phyloP scores from a whole-genome alignment of 2,329 filamentous ascomycete genomes.

The Exophiala sp. region DNA sequence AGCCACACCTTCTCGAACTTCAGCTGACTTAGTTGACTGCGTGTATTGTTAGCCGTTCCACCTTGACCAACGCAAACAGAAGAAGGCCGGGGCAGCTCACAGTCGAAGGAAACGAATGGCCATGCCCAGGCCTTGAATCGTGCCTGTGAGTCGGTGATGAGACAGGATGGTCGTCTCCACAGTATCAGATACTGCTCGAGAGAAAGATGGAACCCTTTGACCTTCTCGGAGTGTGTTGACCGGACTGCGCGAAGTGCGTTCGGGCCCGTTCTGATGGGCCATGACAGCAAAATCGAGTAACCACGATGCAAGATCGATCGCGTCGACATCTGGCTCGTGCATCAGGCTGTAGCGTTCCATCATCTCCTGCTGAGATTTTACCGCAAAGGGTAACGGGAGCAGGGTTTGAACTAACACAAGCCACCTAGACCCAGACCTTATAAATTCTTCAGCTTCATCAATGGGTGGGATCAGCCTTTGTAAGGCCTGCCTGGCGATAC shows the following conservation, averaged over 20 bases:
- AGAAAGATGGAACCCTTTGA: constrained; percentile 7
- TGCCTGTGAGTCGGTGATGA: constrained; percentile 33
- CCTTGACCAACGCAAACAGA: neutral
- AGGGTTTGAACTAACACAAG: constrained; percentile 6
- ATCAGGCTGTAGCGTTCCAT: constrained; percentile 12
- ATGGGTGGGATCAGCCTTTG: constrained; percentile 14
- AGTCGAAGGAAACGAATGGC: constrained; percentile 35
- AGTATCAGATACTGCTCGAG: constrained; percentile 9
- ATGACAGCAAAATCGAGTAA: constrained; percentile 16
- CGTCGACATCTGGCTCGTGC: constrained; percentile 8
- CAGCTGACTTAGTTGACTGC: constrained; percentile 33
- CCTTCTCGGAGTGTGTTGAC: constrained; percentile 1
- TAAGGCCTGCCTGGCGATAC: constrained; percentile 11
- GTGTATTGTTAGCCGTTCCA: neutral
- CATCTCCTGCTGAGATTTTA: constrained; percentile 12
- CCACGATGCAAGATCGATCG: constrained; percentile 15
- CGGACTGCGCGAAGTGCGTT: neutral
- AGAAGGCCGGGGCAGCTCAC: constrained; percentile 28
- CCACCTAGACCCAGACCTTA: constrained; percentile 5
- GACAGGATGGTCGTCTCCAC: constrained; percentile 17
- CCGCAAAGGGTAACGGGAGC: constrained; percentile 7
- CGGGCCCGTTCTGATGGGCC: constrained; percentile 10
- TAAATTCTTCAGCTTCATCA: constrained; percentile 7
- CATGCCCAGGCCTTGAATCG: constrained; percentile 30
- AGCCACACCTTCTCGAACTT: constrained; percentile 37